Percentiles rank a stretch among this genome's conserved stretches.
Evolutionary conservation across 2,329 filamentous ascomycete genomes (phyloP).

Genomic region (Gnomoniopsis smithogilvyi): DNA sequence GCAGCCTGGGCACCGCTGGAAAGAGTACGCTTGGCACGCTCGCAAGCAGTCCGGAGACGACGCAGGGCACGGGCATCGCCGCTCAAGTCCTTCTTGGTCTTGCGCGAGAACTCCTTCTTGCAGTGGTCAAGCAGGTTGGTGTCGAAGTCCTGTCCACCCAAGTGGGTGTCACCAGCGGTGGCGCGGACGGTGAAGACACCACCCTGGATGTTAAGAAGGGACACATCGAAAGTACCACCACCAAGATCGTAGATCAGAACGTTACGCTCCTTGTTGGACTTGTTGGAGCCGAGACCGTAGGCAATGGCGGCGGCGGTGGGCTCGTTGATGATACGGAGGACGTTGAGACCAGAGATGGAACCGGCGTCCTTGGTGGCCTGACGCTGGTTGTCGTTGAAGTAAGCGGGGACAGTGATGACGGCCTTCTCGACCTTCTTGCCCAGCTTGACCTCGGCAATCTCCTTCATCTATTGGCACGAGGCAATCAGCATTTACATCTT

Average conservation of each 20-base stretch:
- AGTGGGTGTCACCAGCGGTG: constrained; percentile 94
- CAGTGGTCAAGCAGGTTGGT: constrained; percentile 94
- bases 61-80: constrained; percentile 89
- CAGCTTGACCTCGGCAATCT: constrained; percentile 96
- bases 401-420: constrained; percentile 97
- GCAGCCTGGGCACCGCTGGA: constrained; percentile 97
- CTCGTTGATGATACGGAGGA: constrained; percentile 99
- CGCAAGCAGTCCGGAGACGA: constrained; percentile 94
- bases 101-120: constrained; percentile 88
- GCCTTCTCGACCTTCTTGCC: constrained; percentile 99
- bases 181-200: constrained; percentile 99
- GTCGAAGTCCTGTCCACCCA: constrained; percentile 96
- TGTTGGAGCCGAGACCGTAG: constrained; percentile 93
- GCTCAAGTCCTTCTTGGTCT: constrained; percentile 77
- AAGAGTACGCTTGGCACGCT: constrained; percentile 98
- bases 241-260: constrained; percentile 99
- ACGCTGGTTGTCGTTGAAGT: constrained; percentile 99
- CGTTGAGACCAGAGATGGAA: constrained; percentile 94
- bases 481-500: constrained; percentile 4
- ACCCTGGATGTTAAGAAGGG: constrained; percentile 96
- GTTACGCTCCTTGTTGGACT: constrained; percentile 96
- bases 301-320: constrained; percentile 97
- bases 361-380: constrained; percentile 99
- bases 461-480: constrained; percentile 77
- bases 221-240: constrained; percentile 99